These are phyloP conservation scores for Rhynchosporium secalis DNA, from an alignment of 2,329 filamentous ascomycete genomes.

Conservation along the genomic window DNA sequence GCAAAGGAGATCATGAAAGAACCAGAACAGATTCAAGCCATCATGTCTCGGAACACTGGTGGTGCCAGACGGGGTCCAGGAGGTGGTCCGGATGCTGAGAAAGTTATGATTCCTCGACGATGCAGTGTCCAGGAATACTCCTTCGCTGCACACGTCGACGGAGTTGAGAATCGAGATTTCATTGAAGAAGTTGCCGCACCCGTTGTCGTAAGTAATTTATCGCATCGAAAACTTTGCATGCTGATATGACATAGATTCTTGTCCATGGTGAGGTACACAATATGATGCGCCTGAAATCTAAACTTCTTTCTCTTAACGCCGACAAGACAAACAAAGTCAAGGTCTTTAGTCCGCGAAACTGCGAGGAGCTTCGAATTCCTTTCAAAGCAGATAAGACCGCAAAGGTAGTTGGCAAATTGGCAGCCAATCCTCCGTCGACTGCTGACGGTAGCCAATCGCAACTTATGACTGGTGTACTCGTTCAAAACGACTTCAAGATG, in stretches of 20 bases:
- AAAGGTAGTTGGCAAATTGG: conserved; percentile 93
- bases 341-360: conserved; percentile 91
- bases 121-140: conserved; percentile 94
- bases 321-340: conserved; percentile 78
- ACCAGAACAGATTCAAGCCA: conserved; percentile 89
- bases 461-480: conserved; percentile 84
- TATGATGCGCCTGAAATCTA: conserved; percentile 96
- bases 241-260: conserved; percentile 64
- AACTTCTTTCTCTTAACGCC: conserved; percentile 87
- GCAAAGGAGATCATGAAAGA: conserved; percentile 93
- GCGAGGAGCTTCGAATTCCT: conserved; percentile 90
- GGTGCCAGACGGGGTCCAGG: conserved; percentile 60
- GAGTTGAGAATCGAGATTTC: conserved; percentile 92
- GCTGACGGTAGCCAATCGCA: conserved; percentile 50
- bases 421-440: conserved; percentile 65
- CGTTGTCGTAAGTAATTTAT: conserved; percentile 75
- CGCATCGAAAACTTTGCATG: background rate
- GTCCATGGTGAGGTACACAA: conserved; percentile 97
- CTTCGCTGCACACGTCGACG: conserved; percentile 96
- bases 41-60: conserved; percentile 76
- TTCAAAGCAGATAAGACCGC: conserved; percentile 95
- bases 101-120: conserved; percentile 85
- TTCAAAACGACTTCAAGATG: conserved; percentile 97
- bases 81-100: conserved; percentile 69
- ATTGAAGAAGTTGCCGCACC: conserved; percentile 92